Evolutionary conservation across 345 rosid species (phyloP), one percentile per base, ranked within the genome.

Genomic region (Gossypium herbaceum): DNA sequence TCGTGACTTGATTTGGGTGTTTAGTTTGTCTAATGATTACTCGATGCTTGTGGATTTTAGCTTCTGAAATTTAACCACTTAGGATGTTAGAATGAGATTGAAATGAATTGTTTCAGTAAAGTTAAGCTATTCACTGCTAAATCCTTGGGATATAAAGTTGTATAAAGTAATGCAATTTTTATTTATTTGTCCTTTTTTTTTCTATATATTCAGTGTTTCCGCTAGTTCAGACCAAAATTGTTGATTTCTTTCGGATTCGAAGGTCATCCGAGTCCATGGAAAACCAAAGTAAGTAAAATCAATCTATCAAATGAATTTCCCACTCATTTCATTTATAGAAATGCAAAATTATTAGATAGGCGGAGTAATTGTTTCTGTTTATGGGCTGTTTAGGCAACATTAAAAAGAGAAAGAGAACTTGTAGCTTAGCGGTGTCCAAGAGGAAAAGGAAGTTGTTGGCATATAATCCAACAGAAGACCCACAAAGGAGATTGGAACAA

Each of bases 211-310:
- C 90, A 87, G 95, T 84, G 51, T 90, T 90, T 61, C 92, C 95
- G 62, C 88, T 88, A 19, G 83, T 87, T 73, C 98, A 94, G 83
- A 92, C 90, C 76, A 94, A 88, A 63, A 92, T 94, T 15, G 72
- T 91, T 17, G 97, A 94, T 73, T 94, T 92, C 75, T 94, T 94
- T 67, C 88, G 90, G 74, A 92, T 94, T 77, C 91, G 86, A 83
- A 82, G 86, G 77, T 55, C 89, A 0, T 17, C 76, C 1, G 83
- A 73, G 27, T 22, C 75, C 11, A 34, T 74, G 25, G 73, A 76
- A 16, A 78, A 58, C 50, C 70, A 70, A 55, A 72, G 95, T 88
- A 75, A 70, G 59, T 12, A 19, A 8, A 25, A 16, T 8, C 27
- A 25, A 25, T 24, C 72, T 47, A 9, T 48, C 7, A 11, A 68